phyloP scores from a whole-genome alignment of 2,329 filamentous ascomycete genomes.

The Sphaerulina vaccinii region DNA sequence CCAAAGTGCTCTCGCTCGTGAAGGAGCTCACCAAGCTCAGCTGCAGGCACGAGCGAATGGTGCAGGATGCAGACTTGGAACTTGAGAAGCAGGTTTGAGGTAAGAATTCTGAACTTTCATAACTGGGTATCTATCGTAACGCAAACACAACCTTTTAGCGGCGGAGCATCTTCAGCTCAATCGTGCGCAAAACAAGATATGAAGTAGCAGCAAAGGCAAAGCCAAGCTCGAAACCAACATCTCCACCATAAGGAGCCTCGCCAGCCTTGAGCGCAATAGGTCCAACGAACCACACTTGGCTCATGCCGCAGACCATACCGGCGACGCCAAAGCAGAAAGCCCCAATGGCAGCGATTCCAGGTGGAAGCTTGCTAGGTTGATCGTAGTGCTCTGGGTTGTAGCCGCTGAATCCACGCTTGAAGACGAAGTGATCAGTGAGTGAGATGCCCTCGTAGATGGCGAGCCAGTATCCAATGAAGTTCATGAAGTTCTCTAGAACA shows the following conservation, averaged over 20 bases:
- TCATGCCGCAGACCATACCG: conserved; percentile 69
- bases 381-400: conserved; percentile 63
- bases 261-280: conserved; percentile 64
- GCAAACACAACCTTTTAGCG: no score
- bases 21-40: no score
- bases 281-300: conserved; percentile 67
- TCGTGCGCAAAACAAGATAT: conserved; percentile 53
- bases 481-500: conserved; percentile 69
- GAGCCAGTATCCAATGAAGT: conserved; percentile 64
- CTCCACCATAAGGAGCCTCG: conserved; percentile 52
- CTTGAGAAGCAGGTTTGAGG: no score
- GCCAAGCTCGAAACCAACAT: conserved; percentile 64
- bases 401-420: conserved; percentile 60
- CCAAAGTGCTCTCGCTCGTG: no score
- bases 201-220: conserved; percentile 58
- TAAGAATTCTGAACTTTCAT: no score
- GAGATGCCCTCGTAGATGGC: conserved; percentile 69
- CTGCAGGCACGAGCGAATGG: no score
- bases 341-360: conserved; percentile 60
- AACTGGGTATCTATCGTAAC: no score
- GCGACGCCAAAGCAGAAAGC: conserved; percentile 65
- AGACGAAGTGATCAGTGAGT: conserved; percentile 66
- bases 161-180: conserved; percentile 47
- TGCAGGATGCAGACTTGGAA: no score
- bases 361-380: conserved; percentile 57